These are phyloP conservation scores for Aspergillus caelatus DNA, from an alignment of 2,329 filamentous ascomycete genomes.

Conservation along the genomic window DNA sequence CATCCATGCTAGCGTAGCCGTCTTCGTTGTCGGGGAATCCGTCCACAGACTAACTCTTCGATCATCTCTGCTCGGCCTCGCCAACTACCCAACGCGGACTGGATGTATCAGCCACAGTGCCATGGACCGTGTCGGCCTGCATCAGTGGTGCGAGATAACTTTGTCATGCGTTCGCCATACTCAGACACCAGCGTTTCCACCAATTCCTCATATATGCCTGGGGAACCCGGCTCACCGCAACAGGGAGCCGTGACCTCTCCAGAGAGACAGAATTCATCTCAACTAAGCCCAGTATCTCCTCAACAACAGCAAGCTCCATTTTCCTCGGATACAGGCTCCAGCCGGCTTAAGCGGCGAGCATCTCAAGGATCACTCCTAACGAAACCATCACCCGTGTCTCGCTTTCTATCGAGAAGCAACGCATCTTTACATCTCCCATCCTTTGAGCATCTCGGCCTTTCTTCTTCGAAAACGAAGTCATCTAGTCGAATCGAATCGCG, in stretches of 20 bases:
- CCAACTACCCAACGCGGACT: slow-evolving; percentile 22
- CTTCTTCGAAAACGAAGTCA: slow-evolving; percentile 24
- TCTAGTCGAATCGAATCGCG: slow-evolving; percentile 30
- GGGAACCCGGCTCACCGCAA: slow-evolving; percentile 19
- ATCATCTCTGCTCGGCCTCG: slow-evolving; percentile 6
- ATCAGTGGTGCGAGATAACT: slow-evolving; percentile 26
- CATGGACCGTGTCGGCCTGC: slow-evolving; percentile 34
- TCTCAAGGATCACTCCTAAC: slow-evolving; percentile 40
- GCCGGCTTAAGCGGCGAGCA: slow-evolving; percentile 38
- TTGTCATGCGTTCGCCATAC: slow-evolving; percentile 33
- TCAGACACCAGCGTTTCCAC: slow-evolving; percentile 22
- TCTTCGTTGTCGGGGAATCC: neutral
- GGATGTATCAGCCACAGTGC: slow-evolving; percentile 36
- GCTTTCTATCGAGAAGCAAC: slow-evolving; percentile 39
- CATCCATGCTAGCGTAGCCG: neutral
- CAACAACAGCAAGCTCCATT: slow-evolving; percentile 14
- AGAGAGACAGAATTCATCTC: slow-evolving; percentile 16
- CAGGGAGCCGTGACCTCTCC: slow-evolving; percentile 18
- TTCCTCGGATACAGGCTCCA: slow-evolving; percentile 21
- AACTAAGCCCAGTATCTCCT: slow-evolving; percentile 26
- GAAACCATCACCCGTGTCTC: slow-evolving; percentile 38
- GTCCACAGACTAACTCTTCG: neutral
- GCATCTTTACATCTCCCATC: slow-evolving; percentile 54
- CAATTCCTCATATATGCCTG: slow-evolving; percentile 19
- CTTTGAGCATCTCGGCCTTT: slow-evolving; percentile 52